Conservation (phyloP, 306 rosid species). For the Lotus japonicus region DNA sequence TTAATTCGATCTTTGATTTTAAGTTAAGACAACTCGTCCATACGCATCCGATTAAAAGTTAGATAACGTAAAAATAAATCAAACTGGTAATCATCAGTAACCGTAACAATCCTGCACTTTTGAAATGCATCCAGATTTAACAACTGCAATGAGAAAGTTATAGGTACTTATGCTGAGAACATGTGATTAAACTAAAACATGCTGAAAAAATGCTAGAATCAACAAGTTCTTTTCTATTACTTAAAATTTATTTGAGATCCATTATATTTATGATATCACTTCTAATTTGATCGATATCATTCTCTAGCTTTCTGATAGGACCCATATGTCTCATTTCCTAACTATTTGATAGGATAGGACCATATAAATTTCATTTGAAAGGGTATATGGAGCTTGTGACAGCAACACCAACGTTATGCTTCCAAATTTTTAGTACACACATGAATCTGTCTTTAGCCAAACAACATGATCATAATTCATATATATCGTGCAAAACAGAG, state of each 20-base stretch:
- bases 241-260: too few species aligned
- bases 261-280: too few species aligned
- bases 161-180: too few species aligned
- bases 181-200: too few species aligned
- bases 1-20: background rate
- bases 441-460: background rate
- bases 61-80: background rate
- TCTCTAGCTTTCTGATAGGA: too few species aligned
- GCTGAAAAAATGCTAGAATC: too few species aligned
- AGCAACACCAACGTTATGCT: background rate
- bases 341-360: too few species aligned
- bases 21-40: background rate
- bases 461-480: background rate
- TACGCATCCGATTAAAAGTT: too few species aligned
- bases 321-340: too few species aligned
- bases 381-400: background rate
- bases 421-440: background rate
- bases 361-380: too few species aligned
- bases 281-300: too few species aligned
- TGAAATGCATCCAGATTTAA: background rate
- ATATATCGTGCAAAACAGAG: background rate
- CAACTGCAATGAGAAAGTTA: background rate
- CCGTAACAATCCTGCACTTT: background rate
- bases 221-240: too few species aligned
- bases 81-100: background rate